Conservation (phyloP, 2,329 filamentous ascomycete species). For the Chaetothyriales sp. region DNA sequence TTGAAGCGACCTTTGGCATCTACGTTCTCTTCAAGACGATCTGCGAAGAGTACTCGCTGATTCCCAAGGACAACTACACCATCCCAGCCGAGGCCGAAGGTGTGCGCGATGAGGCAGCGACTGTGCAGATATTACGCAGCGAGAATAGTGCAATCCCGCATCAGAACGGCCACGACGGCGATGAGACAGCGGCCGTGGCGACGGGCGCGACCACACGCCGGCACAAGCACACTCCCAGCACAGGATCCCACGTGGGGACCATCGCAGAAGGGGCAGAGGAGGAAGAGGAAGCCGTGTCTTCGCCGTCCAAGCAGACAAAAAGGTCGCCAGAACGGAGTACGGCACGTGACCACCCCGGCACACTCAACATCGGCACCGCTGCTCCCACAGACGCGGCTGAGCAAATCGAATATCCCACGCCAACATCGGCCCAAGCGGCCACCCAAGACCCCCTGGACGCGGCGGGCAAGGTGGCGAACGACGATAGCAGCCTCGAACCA, state of each 20-base stretch:
- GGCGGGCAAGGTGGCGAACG: neutral
- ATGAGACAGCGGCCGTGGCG: neutral
- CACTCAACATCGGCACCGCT: neutral
- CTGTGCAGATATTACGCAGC: conserved; percentile 28
- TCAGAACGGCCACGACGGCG: conserved; percentile 1
- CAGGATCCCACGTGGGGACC: conserved; percentile 63
- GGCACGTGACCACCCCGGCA: neutral
- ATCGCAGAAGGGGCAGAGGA: conserved; percentile 77
- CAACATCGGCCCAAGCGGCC: conserved; percentile 1
- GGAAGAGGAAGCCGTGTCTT: conserved; percentile 28
- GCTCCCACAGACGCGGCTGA: neutral
- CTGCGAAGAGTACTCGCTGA: conserved; percentile 77
- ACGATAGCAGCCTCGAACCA: neutral
- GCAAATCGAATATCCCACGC: conserved; percentile 11
- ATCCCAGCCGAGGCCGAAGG: conserved; percentile 88
- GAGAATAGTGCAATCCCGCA: conserved; percentile 22
- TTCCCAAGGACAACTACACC: conserved; percentile 91
- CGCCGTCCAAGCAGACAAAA: conserved; percentile 1
- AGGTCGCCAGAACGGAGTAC: conserved; percentile 1
- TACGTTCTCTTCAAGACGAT: conserved; percentile 97
- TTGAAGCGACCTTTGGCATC: conserved; percentile 78
- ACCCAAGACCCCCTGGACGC: neutral
- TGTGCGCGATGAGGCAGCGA: conserved; percentile 39
- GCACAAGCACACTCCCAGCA: conserved; percentile 67
- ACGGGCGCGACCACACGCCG: conserved; percentile 61